A percentile compares a stretch with the other conserved stretches of the same genome.
phyloP scores from a whole-genome alignment of 2,329 filamentous ascomycete species.

The Tolypocladium inflatum region DNA sequence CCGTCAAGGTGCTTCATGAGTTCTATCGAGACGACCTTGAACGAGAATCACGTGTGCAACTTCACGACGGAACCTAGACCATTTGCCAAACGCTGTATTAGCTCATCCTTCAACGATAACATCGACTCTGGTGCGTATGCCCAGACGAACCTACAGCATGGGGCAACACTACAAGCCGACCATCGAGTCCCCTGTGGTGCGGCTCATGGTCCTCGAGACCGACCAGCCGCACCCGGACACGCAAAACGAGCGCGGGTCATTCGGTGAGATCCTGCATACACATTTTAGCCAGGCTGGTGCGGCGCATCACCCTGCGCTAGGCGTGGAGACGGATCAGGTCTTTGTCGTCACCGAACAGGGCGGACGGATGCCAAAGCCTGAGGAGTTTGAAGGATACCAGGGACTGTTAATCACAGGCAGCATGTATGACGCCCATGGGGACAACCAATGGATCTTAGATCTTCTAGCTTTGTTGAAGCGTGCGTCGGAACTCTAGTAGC shows the following conservation, averaged over 20 bases:
- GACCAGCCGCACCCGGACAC: constrained; percentile 44
- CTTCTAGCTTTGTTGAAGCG: constrained; percentile 48
- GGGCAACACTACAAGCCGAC: constrained; percentile 15
- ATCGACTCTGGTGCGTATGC: too few species aligned
- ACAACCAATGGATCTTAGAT: constrained; percentile 63
- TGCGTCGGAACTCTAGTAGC: constrained; percentile 11
- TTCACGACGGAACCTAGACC: background rate
- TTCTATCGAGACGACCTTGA: too few species aligned
- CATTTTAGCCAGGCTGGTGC: constrained; percentile 38
- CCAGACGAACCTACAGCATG: constrained; percentile 7
- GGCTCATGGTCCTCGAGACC: constrained; percentile 47
- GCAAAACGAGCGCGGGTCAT: constrained; percentile 35
- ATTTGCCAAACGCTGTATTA: too few species aligned
- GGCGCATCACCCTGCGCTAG: constrained; percentile 41
- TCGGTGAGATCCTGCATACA: constrained; percentile 44
- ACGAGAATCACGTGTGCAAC: too few species aligned
- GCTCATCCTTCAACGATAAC: background rate
- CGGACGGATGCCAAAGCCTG: constrained; percentile 33
- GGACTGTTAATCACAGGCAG: constrained; percentile 65
- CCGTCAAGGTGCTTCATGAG: background rate
- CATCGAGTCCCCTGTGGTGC: constrained; percentile 17
- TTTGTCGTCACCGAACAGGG: constrained; percentile 42
- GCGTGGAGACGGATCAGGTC: constrained; percentile 43
- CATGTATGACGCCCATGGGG: constrained; percentile 61
- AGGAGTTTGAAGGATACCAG: constrained; percentile 53